Percentiles rank a stretch among this genome's conserved stretches.
Evolutionary conservation across 345 rosid genomes (phyloP).

Genomic region (Sisymbrium irio): DNA sequence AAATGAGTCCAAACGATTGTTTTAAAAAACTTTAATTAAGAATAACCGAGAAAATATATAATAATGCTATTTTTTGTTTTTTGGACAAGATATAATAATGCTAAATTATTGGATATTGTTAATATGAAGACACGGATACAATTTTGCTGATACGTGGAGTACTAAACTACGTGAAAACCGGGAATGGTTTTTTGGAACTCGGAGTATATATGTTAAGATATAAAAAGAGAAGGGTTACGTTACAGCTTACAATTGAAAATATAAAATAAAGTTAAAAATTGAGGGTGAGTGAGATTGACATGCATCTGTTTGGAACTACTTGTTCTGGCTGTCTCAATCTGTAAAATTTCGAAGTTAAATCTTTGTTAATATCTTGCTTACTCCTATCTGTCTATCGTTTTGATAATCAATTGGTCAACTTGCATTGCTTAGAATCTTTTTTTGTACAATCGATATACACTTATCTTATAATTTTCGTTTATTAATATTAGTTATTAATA

Average conservation of each 20-base stretch:
- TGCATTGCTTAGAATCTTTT: slow-evolving; percentile 12
- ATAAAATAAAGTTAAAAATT: neutral
- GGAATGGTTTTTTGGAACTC: slow-evolving; percentile 24
- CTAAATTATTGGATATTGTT: neutral
- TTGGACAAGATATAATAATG: no score
- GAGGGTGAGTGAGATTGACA: slow-evolving; percentile 29
- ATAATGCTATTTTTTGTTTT: no score
- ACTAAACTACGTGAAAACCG: slow-evolving; percentile 19
- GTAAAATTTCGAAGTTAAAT: slow-evolving; percentile 12
- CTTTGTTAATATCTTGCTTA: slow-evolving; percentile 16
- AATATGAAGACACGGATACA: neutral
- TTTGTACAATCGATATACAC: slow-evolving; percentile 2
- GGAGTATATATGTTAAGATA: neutral
- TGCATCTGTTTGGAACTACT: slow-evolving; percentile 21
- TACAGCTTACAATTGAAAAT: neutral
- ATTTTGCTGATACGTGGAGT: slow-evolving; percentile 9
- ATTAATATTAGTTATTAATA: neutral
- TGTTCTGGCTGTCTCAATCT: slow-evolving; percentile 28
- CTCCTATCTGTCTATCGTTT: slow-evolving; percentile 5
- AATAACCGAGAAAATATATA: no score
- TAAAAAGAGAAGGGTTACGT: neutral
- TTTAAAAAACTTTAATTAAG: no score
- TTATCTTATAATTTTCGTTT: slow-evolving; percentile 11
- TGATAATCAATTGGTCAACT: slow-evolving; percentile 27
- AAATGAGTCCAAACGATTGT: neutral